Evolutionary conservation across 768 basidiomycete genomes (phyloP), one percentile per base, ranked within the genome.

Genomic region (Trametes cingulata): DNA sequence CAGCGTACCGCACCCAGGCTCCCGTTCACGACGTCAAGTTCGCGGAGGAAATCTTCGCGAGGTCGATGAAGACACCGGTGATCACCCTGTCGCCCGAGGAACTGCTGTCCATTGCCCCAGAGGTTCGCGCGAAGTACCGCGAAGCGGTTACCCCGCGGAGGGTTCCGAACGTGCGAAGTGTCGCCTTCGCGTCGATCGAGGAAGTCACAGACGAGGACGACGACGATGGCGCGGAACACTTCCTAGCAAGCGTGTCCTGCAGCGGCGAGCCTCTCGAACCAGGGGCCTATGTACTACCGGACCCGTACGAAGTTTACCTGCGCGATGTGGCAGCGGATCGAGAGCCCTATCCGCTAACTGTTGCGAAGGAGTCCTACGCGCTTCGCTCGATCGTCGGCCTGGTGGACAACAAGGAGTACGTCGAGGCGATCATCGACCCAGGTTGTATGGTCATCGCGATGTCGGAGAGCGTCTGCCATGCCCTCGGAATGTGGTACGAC

Each of bases 121-220:
- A 40, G 39, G 14, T n/a, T 15, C 39, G 39, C 39, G n/a, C 39
- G n/a, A 40, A 78, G 69, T 22, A 33, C 69, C 74, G 25, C 73
- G 69, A 33, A 33, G 29, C 29, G 10, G 29, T 33, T 33, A 33
- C 29, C 29, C 29, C 29, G 29, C 29, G 29, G 10, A 33, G 29
- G 29, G 29, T 33, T 10, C 29, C 29, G 29, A 33, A 33, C 10
- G 29, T 33, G 29, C 29, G 29, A 33, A 33, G 29, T 33, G 29
- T 33, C 29, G 10, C 6, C 29, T 33, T 33, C 10, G 29, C 29
- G 29, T 33, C 29, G 6, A 33, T 33, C 29, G 29, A 33, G 29
- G 29, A 33, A 10, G 29, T 33, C 6, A 33, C 29, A 4, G 29
- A 33, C 29, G 29, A 33, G 29, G 29, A 33, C 29, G 10, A 33